Conservation (phyloP, 1,284 basidiomycete species). For the Tylopilus sp. region DNA sequence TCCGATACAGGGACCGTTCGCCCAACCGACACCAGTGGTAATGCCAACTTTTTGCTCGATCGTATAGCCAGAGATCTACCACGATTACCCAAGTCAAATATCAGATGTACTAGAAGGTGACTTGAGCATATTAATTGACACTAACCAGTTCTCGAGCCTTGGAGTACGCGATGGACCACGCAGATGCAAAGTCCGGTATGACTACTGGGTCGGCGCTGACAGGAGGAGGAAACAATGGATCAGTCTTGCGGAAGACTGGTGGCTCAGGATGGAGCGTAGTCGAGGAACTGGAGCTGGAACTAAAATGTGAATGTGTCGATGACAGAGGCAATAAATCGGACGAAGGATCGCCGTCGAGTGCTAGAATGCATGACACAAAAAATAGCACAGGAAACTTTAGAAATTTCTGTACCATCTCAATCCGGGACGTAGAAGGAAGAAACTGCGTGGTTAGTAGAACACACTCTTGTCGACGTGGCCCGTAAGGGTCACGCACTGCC, state of each 20-base stretch:
- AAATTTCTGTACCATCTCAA: slow-evolving; percentile 28
- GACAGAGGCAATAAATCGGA: not conserved
- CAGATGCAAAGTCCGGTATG: slow-evolving; percentile 56
- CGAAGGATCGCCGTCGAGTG: not conserved
- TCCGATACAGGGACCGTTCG: slow-evolving; percentile 53
- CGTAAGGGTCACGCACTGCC: slow-evolving; percentile 12
- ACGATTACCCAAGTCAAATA: no score
- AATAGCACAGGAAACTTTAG: slow-evolving; percentile 29
- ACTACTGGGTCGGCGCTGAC: slow-evolving; percentile 40
- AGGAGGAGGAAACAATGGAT: slow-evolving; percentile 41
- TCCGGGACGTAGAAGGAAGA: not conserved
- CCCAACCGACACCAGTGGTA: slow-evolving; percentile 53
- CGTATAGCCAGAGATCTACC: slow-evolving; percentile 46
- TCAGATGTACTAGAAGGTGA: no score
- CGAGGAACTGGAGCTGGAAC: slow-evolving; percentile 11
- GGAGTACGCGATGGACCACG: slow-evolving; percentile 53
- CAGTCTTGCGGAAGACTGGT: slow-evolving; percentile 41
- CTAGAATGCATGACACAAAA: slow-evolving; percentile 18
- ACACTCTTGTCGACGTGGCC: not conserved
- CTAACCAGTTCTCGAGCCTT: slow-evolving; percentile 50
- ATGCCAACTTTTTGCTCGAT: slow-evolving; percentile 57
- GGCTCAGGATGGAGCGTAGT: slow-evolving; percentile 36
- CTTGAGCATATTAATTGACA: not conserved
- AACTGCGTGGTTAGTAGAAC: not conserved
- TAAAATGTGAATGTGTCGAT: not conserved